These are phyloP conservation scores for Trichoderma polysporum DNA, from an alignment of 2,329 filamentous ascomycete genomes.

Conservation along the genomic window DNA sequence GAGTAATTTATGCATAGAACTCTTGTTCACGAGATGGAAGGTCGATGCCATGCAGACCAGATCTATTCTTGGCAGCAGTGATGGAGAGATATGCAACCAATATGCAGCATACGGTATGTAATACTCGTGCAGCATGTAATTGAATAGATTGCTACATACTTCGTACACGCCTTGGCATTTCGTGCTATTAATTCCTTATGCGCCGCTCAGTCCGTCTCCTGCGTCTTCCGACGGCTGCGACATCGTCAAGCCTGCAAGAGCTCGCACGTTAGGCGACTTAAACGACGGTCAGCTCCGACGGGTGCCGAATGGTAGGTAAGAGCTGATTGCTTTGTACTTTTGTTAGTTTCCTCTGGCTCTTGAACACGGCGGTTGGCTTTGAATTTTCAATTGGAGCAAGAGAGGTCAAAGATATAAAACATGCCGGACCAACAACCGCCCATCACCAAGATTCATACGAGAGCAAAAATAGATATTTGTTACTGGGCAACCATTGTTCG, in stretches of 20 bases:
- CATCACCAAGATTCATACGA: not conserved
- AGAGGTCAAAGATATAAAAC: not conserved
- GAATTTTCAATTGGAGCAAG: too few relatives aligned
- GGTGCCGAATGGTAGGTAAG: not conserved
- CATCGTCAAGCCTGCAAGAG: not conserved
- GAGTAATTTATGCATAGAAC: not conserved
- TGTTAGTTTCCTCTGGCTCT: not conserved
- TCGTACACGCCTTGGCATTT: not conserved
- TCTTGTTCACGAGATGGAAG: not conserved
- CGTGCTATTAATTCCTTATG: not conserved
- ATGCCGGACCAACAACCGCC: not conserved
- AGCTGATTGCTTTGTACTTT: not conserved
- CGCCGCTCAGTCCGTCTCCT: not conserved
- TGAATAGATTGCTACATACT: not conserved
- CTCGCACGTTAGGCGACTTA: not conserved
- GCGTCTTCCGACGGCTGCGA: slow-evolving; percentile 10
- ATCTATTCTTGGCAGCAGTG: not conserved
- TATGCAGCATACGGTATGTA: not conserved
- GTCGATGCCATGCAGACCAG: not conserved
- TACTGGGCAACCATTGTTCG: not conserved
- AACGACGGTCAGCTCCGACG: slow-evolving; percentile 4
- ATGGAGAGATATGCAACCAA: not conserved
- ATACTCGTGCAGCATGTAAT: not conserved
- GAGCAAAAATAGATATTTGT: not conserved
- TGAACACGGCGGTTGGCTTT: not conserved